Evolutionary conservation across 306 rosid species (phyloP), one percentile per base, ranked within the genome.

Genomic region (Sesbania bispinosa): DNA sequence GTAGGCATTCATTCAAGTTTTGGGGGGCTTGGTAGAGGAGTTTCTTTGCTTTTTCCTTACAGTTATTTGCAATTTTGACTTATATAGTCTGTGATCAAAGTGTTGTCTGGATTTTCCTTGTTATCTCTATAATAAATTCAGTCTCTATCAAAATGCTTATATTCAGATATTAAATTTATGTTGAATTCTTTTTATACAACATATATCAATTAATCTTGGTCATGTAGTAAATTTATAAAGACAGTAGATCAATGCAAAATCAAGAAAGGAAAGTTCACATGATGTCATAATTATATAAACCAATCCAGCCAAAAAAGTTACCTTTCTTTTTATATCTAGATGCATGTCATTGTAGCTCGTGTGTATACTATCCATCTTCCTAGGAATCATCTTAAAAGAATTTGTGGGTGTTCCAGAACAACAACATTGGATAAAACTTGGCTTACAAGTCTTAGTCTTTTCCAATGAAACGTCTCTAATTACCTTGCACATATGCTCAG

Each of bases 401-500:
- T 79, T 79, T 41, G 81, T 36, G 29, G 69, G 57, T 16, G 32
- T 69, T 76, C 84, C 88, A 80, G 84, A 84, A 51, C 70, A 69
- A 67, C 92, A 88, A 62, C 84, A 74, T 48, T 57, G 85, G 46
- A 32, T 51, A 51, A 86, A 52, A 61, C 39, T 41, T 59, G 84
- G 67, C 63, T 69, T 83, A 68, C 86, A 80, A 27, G 5, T 54
- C n/a, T n/a, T n/a, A n/a, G n/a, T n/a, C 32, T 57, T 79, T 29
- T 83, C 89, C 36, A 65, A 1, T 58, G 97, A 83, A 83, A 24
- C 75, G 50, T 73, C 84, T 85, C 19, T 86, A 60, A 94, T 6
- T 5, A 82, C 77, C 78, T 77, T 80, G 79, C 77, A 91, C 85
- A 95, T 16, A 80, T 77, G 88, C 81, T 81, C 93, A 62, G 97